phyloP scores from a whole-genome alignment of 176 grass and related monocot species.

The Triticum timopheevii region DNA sequence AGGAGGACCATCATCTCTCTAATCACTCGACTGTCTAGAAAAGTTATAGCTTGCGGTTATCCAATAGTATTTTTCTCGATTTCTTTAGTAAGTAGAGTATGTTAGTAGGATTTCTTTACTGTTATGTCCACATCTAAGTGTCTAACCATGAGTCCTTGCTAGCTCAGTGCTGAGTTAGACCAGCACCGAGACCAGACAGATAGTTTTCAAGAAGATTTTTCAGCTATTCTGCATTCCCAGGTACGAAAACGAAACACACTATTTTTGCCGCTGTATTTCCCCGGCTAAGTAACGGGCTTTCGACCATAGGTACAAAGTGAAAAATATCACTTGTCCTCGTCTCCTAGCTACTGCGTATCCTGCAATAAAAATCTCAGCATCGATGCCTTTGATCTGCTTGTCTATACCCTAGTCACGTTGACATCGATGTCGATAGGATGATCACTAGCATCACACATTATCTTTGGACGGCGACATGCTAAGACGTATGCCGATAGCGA shows the following conservation, averaged over 20 bases:
- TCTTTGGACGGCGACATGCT: conserved; percentile 13
- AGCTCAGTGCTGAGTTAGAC: background rate
- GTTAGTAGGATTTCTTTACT: background rate
- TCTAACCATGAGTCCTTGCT: too few relatives aligned
- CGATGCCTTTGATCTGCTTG: conserved; percentile 7
- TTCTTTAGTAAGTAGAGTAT: background rate
- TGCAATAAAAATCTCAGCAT: conserved; percentile 43
- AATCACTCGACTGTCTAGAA: background rate
- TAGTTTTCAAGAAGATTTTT: too few relatives aligned
- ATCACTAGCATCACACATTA: background rate
- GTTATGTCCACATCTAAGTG: too few relatives aligned
- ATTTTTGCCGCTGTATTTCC: too few relatives aligned
- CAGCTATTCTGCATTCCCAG: too few relatives aligned
- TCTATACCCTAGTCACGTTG: background rate
- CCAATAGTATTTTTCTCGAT: background rate
- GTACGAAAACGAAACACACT: too few relatives aligned
- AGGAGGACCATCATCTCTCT: too few relatives aligned
- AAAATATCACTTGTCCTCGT: background rate
- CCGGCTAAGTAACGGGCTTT: too few relatives aligned
- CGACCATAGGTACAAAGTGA: background rate
- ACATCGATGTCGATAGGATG: conserved; percentile 19
- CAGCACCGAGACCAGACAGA: background rate
- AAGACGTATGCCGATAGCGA: background rate
- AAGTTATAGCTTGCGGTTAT: background rate
- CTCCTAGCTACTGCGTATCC: background rate